Evolutionary conservation across 1,284 basidiomycete genomes (phyloP).

Genomic region (Chondrostereum purpureum): DNA sequence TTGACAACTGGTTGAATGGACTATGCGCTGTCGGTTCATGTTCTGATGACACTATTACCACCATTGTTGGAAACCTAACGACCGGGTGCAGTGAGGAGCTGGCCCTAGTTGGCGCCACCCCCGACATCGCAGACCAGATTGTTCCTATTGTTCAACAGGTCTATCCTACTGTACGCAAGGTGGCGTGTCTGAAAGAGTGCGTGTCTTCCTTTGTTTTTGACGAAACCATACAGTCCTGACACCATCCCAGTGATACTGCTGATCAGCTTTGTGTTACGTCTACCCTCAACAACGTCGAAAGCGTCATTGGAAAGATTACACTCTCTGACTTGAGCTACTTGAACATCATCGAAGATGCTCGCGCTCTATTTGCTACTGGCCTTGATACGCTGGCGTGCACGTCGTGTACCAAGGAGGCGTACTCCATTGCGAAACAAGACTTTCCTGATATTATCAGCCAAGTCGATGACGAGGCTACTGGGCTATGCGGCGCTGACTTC

Average conservation of each 20-base stretch:
- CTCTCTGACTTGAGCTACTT: constrained; percentile 21
- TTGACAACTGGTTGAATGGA: constrained; percentile 53
- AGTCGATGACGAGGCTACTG: constrained; percentile 16
- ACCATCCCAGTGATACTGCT: constrained; percentile 26
- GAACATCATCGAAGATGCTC: constrained; percentile 19
- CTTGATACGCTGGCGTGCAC: constrained; percentile 34
- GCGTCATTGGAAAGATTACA: constrained; percentile 28
- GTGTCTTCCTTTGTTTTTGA: not conserved
- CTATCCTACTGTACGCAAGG: constrained; percentile 50
- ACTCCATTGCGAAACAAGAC: constrained; percentile 25
- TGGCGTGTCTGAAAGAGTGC: constrained; percentile 53
- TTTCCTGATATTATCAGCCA: constrained; percentile 22
- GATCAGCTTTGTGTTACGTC: constrained; percentile 45
- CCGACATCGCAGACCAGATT: constrained; percentile 20
- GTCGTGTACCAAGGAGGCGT: constrained; percentile 39
- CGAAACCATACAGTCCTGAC: not conserved
- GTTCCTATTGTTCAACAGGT: constrained; percentile 33
- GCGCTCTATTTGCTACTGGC: constrained; percentile 21
- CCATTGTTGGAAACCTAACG: constrained; percentile 41
- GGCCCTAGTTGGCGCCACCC: constrained; percentile 23
- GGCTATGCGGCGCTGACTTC: constrained; percentile 37
- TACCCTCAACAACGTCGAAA: constrained; percentile 40
- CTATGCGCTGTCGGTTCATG: constrained; percentile 42
- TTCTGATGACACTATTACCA: constrained; percentile 9
- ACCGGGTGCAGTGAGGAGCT: constrained; percentile 50